These are phyloP conservation scores for Leccinum boreale DNA, from an alignment of 768 basidiomycete species.

Conservation along the genomic window DNA sequence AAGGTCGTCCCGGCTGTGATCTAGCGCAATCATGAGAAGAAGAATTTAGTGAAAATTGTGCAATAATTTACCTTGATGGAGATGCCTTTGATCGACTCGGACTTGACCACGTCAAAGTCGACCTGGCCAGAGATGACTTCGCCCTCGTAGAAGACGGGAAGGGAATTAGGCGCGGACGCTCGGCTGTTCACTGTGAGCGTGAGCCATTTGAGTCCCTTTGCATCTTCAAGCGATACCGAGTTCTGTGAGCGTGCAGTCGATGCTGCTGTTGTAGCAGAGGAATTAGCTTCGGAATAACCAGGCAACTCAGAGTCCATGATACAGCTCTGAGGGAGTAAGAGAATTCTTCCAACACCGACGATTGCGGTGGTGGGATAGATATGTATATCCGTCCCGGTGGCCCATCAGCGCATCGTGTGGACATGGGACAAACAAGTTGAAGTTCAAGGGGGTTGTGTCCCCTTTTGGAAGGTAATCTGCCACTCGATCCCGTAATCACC, in stretches of 20 bases:
- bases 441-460: too few relatives aligned
- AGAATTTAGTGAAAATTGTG: background rate
- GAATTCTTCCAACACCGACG: background rate
- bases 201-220: conserved; percentile 44
- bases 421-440: too few relatives aligned
- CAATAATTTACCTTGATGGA: conserved; percentile 40
- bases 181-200: conserved; percentile 45
- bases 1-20: conserved; percentile 46
- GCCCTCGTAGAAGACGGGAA: conserved; percentile 46
- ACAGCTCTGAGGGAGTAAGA: background rate
- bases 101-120: conserved; percentile 47
- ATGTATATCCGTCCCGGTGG: too few relatives aligned
- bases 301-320: conserved; percentile 17
- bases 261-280: background rate
- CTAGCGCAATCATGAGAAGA: conserved; percentile 15
- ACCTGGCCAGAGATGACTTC: conserved; percentile 51
- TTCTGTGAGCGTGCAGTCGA: conserved; percentile 30
- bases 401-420: too few relatives aligned
- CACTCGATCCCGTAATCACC: too few relatives aligned
- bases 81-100: conserved; percentile 48
- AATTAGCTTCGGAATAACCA: conserved; percentile 12
- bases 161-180: conserved; percentile 32
- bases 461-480: too few relatives aligned
- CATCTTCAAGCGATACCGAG: conserved; percentile 40
- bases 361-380: too few relatives aligned